Evolutionary conservation across 169 alveolate genomes (phyloP), one percentile per base, ranked within the genome.

Genomic region (Cryptosporidium muris): DNA sequence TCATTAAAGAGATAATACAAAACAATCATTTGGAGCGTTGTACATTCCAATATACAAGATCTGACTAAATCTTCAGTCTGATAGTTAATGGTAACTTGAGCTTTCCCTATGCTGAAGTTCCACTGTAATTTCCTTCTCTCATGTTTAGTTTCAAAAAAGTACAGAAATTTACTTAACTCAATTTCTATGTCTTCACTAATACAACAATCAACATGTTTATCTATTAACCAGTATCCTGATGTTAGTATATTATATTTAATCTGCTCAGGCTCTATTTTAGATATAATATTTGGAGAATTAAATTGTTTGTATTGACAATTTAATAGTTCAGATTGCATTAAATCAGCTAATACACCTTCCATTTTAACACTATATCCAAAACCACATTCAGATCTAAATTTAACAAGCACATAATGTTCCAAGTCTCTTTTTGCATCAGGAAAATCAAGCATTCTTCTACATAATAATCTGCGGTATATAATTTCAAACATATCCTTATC

Each of bases 121-220:
- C 85, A 74, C 36, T 74, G 74, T 16, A 74, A 63, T 74, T 48
- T 74, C 36, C 85, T 74, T 74, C 49, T 74, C 14, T 74, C 85
- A 62, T 74, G 60, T 45, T 74, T 74, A 16, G 56, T 47, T 25
- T 62, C 49, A 60, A 56, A 74, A 74, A 74, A 74, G 14, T 54
- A 36, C 12, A 47, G 2, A 60, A 74, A 74, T 5, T 16, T 45
- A 45, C 49, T 45, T 42, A 74, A 49, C 43, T 74, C 51, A 51
- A 4, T 38, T 4, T 56, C 14, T 4, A 74, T 14, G n/a, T 74
- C 63, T 25, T 25, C 25, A 58, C 45, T 2, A 7, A 58, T 14
- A 2, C 63, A 16, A 25, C 63, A 60, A 14, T 40, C 60, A n/a
- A 74, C 49, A 47, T 34, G 45, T 53, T 66, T 66, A 14, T 42